Evolutionary conservation across 2,329 filamentous ascomycete genomes (phyloP), one percentile per base, ranked within the genome.

Genomic region (Apiospora rasikravindrae): DNA sequence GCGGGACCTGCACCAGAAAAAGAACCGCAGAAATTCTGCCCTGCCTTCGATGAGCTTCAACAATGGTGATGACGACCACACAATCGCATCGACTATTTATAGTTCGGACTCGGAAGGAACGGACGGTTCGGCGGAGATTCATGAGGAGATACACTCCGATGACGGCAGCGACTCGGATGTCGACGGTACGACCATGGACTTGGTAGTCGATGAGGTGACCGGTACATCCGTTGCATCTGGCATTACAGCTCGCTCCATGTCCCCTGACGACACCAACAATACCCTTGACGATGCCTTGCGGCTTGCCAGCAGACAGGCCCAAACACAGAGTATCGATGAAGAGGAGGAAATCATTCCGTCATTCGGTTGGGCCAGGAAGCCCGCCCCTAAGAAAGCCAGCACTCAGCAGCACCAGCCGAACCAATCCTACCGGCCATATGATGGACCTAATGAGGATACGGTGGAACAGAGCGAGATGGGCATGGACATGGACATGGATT

Each of bases 201-300:
- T 97, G 64, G 94, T 96, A 73, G 86, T 93, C 24, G 93, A 96
- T 71, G 93, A 95, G 76, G 88, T 92, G 74, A 94, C 92, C 1
- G 89, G 90, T 44, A 91, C 89, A 37, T 93, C 92, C 22, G 84
- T 90, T 64, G 88, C 86, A 64, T 93, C 92, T 13, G 85, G 87
- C 2, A 88, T 88, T 37, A 90, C 89, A 29, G 84, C 85, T 73
- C 87, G 85, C 66, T 79, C 81, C 49, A 86, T 83, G 70, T 85
- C 84, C 37, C 86, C 86, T 40, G 91, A 89, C 24, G 89, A 89
- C 24, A 94, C 93, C 8, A 95, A 91, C 74, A 91, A 89, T 33
- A 90, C 91, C 13, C 83, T 98, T 8, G 94, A 98, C 71, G 91
- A 93, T 74, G 93, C 92, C 19, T 86, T 98, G 40, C 89, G 92